Evolutionary conservation across 2,329 filamentous ascomycete genomes (phyloP).

Genomic region (Shiraia sp.): DNA sequence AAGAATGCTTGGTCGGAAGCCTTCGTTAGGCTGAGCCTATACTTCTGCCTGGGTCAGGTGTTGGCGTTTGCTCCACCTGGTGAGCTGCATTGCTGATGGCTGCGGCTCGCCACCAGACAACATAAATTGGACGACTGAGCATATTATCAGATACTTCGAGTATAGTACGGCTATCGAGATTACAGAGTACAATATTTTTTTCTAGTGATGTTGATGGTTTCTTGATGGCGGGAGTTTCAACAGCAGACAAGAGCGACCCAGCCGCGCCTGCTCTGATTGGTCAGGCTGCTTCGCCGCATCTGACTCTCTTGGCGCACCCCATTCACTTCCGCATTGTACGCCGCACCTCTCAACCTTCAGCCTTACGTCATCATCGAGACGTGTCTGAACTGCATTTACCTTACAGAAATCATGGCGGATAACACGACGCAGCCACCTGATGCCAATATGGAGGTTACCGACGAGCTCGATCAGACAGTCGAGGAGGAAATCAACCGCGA

Average conservation of each 20-base stretch:
- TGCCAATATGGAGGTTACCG: slow-evolving; percentile 36
- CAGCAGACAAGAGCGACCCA: neutral
- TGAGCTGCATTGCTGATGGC: neutral
- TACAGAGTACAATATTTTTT: too few species aligned
- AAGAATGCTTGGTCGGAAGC: too few species aligned
- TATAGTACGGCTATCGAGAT: too few species aligned
- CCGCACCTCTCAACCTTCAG: slow-evolving; percentile 2
- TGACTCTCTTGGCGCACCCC: slow-evolving; percentile 4
- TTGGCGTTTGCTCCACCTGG: neutral
- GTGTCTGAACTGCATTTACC: slow-evolving; percentile 3
- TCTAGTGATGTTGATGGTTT: too few species aligned
- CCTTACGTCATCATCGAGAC: slow-evolving; percentile 10
- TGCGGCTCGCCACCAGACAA: neutral
- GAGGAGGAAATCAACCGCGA: slow-evolving; percentile 48
- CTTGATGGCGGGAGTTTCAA: too few species aligned
- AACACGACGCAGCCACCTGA: slow-evolving; percentile 33
- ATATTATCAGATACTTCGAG: too few species aligned
- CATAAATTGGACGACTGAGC: too few species aligned
- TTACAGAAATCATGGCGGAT: slow-evolving; percentile 37
- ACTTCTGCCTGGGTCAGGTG: too few species aligned
- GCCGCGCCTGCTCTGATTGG: slow-evolving; percentile 8
- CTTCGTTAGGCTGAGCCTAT: too few species aligned
- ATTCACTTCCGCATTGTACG: slow-evolving; percentile 4
- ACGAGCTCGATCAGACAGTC: slow-evolving; percentile 47
- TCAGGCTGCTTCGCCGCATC: slow-evolving; percentile 3